Conservation (phyloP, 495 filamentous ascomycete genomes). For the Xylaria longipes region DNA sequence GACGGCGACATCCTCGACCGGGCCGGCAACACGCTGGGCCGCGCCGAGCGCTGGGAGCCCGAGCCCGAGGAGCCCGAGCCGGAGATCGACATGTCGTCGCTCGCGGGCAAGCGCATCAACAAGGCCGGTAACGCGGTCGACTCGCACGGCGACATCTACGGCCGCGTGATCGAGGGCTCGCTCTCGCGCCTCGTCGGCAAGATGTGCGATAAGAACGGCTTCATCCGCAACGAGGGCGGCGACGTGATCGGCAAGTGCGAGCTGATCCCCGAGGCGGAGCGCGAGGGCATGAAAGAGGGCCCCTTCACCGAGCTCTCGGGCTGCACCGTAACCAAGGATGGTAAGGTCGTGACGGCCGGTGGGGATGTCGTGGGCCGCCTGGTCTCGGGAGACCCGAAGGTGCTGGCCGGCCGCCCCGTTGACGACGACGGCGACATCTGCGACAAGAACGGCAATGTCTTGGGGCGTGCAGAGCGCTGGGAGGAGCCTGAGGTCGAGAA, state of each 20-base stretch:
- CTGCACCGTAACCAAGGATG: conserved; percentile 76
- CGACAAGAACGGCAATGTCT: conserved; percentile 81
- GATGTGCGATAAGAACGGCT: conserved; percentile 82
- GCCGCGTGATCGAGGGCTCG: conserved; percentile 77
- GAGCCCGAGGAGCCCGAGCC: conserved; percentile 63
- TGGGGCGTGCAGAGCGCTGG: conserved; percentile 85
- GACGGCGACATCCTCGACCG: conserved; percentile 86
- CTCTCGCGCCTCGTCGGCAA: conserved; percentile 72
- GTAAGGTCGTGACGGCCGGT: conserved; percentile 65
- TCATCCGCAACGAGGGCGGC: conserved; percentile 81
- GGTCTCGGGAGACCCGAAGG: conserved; percentile 72
- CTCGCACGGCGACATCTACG: conserved; percentile 71
- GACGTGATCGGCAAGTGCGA: conserved; percentile 81
- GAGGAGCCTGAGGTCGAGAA: conserved; percentile 76
- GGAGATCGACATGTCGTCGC: conserved; percentile 67
- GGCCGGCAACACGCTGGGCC: conserved; percentile 79
- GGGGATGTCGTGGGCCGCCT: conserved; percentile 78
- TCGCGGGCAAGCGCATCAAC: conserved; percentile 86
- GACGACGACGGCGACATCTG: conserved; percentile 85
- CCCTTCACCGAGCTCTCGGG: conserved; percentile 80
- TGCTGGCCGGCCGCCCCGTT: conserved; percentile 74
- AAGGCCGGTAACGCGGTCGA: conserved; percentile 87
- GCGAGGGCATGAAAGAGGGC: conserved; percentile 72
- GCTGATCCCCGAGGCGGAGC: conserved; percentile 74
- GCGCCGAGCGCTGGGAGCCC: conserved; percentile 70